Conservation (phyloP, 2,329 filamentous ascomycete genomes). For the Aquanectria penicillioides region DNA sequence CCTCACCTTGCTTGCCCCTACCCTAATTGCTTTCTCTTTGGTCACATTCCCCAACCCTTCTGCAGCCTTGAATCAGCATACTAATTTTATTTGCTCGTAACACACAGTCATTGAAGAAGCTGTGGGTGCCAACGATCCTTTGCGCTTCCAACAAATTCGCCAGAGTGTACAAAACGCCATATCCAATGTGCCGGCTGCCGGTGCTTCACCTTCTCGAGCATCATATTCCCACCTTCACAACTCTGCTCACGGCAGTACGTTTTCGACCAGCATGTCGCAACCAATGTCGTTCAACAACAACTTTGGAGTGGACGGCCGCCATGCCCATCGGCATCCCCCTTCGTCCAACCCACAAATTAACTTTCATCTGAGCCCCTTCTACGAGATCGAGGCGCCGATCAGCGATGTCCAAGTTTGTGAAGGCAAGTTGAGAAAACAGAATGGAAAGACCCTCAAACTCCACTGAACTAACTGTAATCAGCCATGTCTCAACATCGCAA, state of each 20-base stretch:
- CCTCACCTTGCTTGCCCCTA: background rate
- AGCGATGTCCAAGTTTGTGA: conserved; percentile 75
- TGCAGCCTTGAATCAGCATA: background rate
- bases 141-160: conserved; percentile 55
- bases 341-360: conserved; percentile 34
- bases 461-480: conserved; percentile 36
- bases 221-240: conserved; percentile 21
- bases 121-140: conserved; percentile 48
- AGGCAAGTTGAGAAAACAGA: conserved; percentile 60
- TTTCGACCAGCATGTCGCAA: conserved; percentile 23
- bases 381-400: conserved; percentile 73
- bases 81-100: background rate
- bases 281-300: conserved; percentile 34
- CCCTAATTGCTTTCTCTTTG: background rate
- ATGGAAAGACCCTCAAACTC: background rate
- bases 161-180: conserved; percentile 53
- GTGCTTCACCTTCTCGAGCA: conserved; percentile 29
- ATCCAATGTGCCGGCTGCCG: conserved; percentile 39
- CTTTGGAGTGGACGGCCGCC: conserved; percentile 24
- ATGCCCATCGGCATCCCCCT: conserved; percentile 32
- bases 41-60: background rate
- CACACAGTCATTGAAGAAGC: conserved; percentile 55
- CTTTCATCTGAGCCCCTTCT: conserved; percentile 86
- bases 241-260: conserved; percentile 20
- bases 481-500: conserved; percentile 67